Conservation (phyloP, 768 basidiomycete genomes). For the Strobilomyces dryophilus region DNA sequence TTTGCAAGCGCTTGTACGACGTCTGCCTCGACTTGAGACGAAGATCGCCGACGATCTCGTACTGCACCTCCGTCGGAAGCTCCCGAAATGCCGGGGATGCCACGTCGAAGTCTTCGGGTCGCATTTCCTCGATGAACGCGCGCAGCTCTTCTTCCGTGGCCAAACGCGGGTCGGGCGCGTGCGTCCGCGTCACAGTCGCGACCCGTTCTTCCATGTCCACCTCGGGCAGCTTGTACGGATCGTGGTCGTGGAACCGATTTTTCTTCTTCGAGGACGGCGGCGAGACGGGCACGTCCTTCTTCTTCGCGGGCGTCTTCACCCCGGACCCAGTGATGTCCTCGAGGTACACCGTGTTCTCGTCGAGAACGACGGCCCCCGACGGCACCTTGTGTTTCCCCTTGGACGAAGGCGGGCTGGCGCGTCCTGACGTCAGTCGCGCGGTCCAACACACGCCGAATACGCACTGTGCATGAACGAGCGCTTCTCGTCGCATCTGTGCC, state of each 20-base stretch:
- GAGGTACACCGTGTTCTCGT: constrained; percentile 78
- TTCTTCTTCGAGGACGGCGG: constrained; percentile 55
- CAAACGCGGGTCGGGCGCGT: constrained; percentile 80
- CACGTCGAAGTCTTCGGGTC: constrained; percentile 92
- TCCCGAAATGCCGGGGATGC: constrained; percentile 85
- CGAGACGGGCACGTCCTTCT: constrained; percentile 29
- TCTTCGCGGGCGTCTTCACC: constrained; percentile 47
- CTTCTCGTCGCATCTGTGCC: constrained; percentile 88
- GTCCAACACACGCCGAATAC: constrained; percentile 14
- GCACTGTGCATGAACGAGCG: constrained; percentile 63
- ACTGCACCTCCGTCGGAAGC: constrained; percentile 93
- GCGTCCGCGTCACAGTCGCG: constrained; percentile 54
- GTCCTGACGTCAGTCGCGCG: not conserved
- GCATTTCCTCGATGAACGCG: constrained; percentile 92
- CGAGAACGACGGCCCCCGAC: constrained; percentile 48
- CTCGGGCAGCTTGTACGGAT: constrained; percentile 91
- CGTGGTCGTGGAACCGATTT: constrained; percentile 67
- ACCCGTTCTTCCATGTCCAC: constrained; percentile 65
- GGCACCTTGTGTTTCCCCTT: constrained; percentile 46
- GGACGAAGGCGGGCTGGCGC: constrained; percentile 22
- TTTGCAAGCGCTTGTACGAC: constrained; percentile 84
- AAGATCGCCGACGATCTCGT: constrained; percentile 96
- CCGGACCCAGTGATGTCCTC: constrained; percentile 70
- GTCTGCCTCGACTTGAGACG: constrained; percentile 93
- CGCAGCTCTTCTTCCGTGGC: constrained; percentile 96